These are phyloP conservation scores for Discostella stelligera DNA, from an alignment of 352 stramenopile genomes.

Conservation along the genomic window DNA sequence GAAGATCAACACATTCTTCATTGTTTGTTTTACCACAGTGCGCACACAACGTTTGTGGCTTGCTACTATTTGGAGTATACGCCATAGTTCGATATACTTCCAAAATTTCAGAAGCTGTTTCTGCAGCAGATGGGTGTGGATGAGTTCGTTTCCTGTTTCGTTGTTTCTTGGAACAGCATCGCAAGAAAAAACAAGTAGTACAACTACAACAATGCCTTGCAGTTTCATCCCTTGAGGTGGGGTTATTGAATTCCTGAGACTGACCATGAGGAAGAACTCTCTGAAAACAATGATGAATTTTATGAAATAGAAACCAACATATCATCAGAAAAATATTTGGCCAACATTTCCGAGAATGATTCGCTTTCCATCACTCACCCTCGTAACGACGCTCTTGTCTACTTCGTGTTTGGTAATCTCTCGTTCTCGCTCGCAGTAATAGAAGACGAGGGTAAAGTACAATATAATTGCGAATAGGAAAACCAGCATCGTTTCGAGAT, in stretches of 20 bases:
- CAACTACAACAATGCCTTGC: not conserved
- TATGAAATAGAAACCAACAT: not conserved
- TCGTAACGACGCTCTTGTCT: slow-evolving; percentile 19
- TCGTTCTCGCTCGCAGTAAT: not conserved
- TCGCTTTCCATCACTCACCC: slow-evolving; percentile 7
- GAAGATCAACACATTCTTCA: not conserved
- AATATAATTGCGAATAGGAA: slow-evolving; percentile 10
- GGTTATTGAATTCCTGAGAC: slow-evolving; percentile 13
- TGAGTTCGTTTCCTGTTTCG: slow-evolving; percentile 7
- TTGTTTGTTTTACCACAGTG: not conserved
- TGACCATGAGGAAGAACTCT: slow-evolving; percentile 34
- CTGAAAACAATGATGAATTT: not conserved
- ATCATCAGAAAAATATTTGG: not conserved
- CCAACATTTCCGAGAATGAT: not conserved
- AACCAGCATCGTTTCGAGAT: slow-evolving; percentile 1
- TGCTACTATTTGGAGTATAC: not conserved
- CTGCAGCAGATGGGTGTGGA: not conserved
- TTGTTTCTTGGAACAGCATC: slow-evolving; percentile 17
- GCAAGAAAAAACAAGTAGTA: not conserved
- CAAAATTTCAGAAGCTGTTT: slow-evolving; percentile 2
- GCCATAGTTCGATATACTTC: slow-evolving; percentile 10
- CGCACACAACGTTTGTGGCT: not conserved
- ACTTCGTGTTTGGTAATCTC: slow-evolving; percentile 20
- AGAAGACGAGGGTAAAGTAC: slow-evolving; percentile 12
- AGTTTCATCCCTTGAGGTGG: slow-evolving; percentile 7